Conservation (phyloP, 306 rosid genomes). For the Cicer bijugum region DNA sequence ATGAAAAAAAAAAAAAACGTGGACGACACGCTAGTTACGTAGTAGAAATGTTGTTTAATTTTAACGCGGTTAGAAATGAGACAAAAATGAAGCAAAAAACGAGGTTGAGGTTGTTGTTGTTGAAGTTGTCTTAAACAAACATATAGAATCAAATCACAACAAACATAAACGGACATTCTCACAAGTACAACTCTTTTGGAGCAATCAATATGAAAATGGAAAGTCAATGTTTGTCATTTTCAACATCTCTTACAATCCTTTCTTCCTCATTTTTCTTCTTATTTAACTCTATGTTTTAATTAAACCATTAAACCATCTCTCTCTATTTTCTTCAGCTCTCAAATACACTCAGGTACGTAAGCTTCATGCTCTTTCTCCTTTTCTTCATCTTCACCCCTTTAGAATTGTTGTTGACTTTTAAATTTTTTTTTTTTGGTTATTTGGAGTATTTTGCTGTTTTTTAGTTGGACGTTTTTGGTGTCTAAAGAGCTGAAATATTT, state of each 20-base stretch:
- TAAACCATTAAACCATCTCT: no score
- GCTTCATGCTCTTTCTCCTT: background rate
- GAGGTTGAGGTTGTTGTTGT: slow-evolving; percentile 13
- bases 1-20: no score
- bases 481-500: background rate
- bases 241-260: slow-evolving; percentile 36
- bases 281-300: background rate
- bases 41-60: background rate
- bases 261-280: slow-evolving; percentile 26
- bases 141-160: background rate
- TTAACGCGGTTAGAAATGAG: slow-evolving; percentile 13
- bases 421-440: background rate
- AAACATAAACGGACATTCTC: slow-evolving; percentile 7
- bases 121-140: background rate
- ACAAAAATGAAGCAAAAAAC: slow-evolving; percentile 28
- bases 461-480: background rate
- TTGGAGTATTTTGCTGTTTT: background rate
- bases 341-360: slow-evolving; percentile 35
- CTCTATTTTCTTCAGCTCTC: background rate
- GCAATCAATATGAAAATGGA: background rate
- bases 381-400: background rate
- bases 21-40: background rate
- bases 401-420: background rate
- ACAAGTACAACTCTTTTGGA: background rate
- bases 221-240: slow-evolving; percentile 38